Percentiles rank a stretch among this genome's conserved stretches.
Evolutionary conservation across 345 rosid species (phyloP).

Genomic region (Syzygium jambos): DNA sequence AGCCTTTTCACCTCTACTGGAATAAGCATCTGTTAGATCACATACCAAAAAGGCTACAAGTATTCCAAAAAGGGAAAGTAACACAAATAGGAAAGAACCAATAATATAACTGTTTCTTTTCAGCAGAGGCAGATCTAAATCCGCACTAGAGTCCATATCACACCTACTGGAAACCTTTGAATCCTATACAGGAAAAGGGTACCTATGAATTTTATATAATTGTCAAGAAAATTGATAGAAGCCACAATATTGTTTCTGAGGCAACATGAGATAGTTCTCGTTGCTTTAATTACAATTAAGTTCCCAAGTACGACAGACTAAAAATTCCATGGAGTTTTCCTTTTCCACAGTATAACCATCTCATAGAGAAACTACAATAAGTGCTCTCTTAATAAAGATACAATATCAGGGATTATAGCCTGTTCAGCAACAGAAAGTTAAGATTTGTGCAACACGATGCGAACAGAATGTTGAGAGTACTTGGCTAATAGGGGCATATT

Average conservation of each 20-base stretch:
- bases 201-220: background rate
- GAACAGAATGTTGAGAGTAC: no score
- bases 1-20: conserved; percentile 24
- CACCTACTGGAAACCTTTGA: background rate
- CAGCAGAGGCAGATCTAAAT: background rate
- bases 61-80: background rate
- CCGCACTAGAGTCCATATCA: background rate
- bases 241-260: background rate
- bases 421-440: background rate
- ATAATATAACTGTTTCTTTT: background rate
- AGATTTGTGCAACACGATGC: background rate
- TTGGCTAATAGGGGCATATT: no score
- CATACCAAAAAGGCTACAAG: background rate
- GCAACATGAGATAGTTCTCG: background rate
- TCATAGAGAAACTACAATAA: background rate
- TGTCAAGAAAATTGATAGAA: background rate
- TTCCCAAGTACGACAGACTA: background rate
- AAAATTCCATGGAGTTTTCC: background rate
- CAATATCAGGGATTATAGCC: background rate
- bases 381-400: background rate
- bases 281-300: background rate
- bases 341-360: background rate
- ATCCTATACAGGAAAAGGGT: background rate
- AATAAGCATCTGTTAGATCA: conserved; percentile 21
- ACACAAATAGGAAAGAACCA: background rate